Evolutionary conservation across 192 early-diverging fungal genomes (phyloP).

Genomic region (Chytriomyces hyalinus): DNA sequence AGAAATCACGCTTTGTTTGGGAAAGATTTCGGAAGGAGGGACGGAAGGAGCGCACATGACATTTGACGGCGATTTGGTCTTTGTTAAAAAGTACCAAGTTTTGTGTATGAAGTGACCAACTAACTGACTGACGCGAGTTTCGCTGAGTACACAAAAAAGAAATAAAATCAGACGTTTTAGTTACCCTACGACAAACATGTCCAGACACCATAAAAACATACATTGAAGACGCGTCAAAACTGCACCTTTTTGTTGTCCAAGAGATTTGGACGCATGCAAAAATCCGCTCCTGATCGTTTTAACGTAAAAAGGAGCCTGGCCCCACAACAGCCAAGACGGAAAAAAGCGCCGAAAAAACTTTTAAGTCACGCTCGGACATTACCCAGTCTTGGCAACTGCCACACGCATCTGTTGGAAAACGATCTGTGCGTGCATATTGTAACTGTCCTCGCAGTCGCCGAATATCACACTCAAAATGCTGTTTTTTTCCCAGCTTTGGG

Average conservation of each 20-base stretch:
- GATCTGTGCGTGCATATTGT: conserved; percentile 53
- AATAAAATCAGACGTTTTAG: background rate
- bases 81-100: background rate
- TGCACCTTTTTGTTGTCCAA: conserved; percentile 51
- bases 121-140: too few species aligned
- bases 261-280: conserved; percentile 52
- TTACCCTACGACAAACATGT: conserved; percentile 43
- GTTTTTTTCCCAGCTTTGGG: too few species aligned
- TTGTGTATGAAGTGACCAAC: background rate
- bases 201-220: conserved; percentile 37
- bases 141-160: too few species aligned
- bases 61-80: background rate
- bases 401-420: conserved; percentile 29
- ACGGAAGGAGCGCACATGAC: background rate
- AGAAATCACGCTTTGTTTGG: background rate
- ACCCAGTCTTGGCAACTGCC: conserved; percentile 45
- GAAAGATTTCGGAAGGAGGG: background rate
- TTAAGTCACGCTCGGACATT: conserved; percentile 51
- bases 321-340: background rate
- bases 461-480: too few species aligned
- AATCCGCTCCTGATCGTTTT: background rate
- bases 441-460: conserved; percentile 3
- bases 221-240: conserved; percentile 43
- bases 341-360: background rate
- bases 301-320: background rate